Conservation (phyloP, 768 basidiomycete species). For the Leccinum boreale region DNA sequence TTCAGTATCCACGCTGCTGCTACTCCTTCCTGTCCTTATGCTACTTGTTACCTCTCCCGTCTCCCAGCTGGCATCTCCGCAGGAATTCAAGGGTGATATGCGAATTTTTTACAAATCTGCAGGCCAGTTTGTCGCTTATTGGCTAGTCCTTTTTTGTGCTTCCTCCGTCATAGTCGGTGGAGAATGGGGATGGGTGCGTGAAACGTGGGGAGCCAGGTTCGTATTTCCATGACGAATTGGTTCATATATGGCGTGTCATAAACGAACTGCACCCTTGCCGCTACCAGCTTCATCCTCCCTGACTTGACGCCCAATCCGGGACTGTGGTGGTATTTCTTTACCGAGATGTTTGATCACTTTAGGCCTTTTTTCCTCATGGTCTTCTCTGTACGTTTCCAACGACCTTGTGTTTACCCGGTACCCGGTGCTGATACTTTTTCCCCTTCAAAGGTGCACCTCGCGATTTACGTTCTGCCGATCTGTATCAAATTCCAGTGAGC, state of each 20-base stretch:
- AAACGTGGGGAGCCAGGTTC: constrained; percentile 86
- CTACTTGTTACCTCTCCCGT: constrained; percentile 58
- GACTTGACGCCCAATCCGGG: constrained; percentile 94
- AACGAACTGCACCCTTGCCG: not conserved
- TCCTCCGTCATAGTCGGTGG: constrained; percentile 58
- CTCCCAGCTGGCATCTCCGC: constrained; percentile 69
- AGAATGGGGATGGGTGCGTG: constrained; percentile 62
- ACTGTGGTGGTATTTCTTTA: constrained; percentile 99
- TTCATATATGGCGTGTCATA: not conserved
- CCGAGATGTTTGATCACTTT: constrained; percentile 99
- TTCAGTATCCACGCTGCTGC: constrained; percentile 65
- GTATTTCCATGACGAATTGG: constrained; percentile 4
- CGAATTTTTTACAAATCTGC: constrained; percentile 26
- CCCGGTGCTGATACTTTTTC: not conserved
- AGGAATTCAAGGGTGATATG: constrained; percentile 21
- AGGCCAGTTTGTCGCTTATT: constrained; percentile 52
- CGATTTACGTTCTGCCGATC: constrained; percentile 79
- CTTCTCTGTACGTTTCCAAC: constrained; percentile 65
- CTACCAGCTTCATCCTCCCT: constrained; percentile 69
- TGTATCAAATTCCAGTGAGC: constrained; percentile 87
- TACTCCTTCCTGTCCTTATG: constrained; percentile 65
- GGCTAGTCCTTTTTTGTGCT: constrained; percentile 39
- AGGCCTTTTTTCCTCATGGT: constrained; percentile 92
- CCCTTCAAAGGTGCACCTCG: constrained; percentile 63
- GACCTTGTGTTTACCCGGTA: not conserved